Evolutionary conservation across 1,139 yeast genomes (phyloP).

Genomic region (Barnettozyma hawaiiensis): DNA sequence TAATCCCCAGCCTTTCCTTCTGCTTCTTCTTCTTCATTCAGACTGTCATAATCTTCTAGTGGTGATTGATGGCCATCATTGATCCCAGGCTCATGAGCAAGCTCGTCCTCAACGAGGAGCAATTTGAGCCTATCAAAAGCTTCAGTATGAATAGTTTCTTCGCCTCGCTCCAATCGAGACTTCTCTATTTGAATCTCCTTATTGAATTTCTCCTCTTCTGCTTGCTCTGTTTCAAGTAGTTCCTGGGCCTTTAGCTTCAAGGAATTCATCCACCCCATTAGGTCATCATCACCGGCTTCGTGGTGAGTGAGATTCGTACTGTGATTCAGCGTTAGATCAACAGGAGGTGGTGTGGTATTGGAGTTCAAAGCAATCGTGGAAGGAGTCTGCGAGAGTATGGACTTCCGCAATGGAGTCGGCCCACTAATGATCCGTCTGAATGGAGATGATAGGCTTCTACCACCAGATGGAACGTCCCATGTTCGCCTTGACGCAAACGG

Average conservation of each 20-base stretch:
- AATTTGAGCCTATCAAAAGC: slow-evolving; percentile 37
- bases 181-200: slow-evolving; percentile 31
- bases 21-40: not conserved
- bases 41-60: not conserved
- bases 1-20: not conserved
- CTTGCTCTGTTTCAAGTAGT: slow-evolving; percentile 36
- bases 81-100: not conserved
- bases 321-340: not conserved
- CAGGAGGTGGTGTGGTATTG: not conserved
- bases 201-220: slow-evolving; percentile 35
- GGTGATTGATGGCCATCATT: not conserved
- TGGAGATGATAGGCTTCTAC: slow-evolving; percentile 18
- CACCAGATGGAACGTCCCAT: slow-evolving; percentile 19
- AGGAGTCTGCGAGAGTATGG: not conserved
- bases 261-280: slow-evolving; percentile 49
- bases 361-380: not conserved
- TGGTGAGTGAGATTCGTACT: not conserved
- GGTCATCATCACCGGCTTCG: slow-evolving; percentile 29
- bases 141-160: slow-evolving; percentile 34
- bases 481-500: slow-evolving; percentile 16
- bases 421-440: slow-evolving; percentile 20
- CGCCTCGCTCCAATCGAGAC: slow-evolving; percentile 28
- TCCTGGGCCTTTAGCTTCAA: slow-evolving; percentile 39
- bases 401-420: not conserved
- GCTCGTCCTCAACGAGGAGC: slow-evolving; percentile 20